These are phyloP conservation scores for Hypoxylon sp. DNA, from an alignment of 2,329 filamentous ascomycete species.

Conservation along the genomic window DNA sequence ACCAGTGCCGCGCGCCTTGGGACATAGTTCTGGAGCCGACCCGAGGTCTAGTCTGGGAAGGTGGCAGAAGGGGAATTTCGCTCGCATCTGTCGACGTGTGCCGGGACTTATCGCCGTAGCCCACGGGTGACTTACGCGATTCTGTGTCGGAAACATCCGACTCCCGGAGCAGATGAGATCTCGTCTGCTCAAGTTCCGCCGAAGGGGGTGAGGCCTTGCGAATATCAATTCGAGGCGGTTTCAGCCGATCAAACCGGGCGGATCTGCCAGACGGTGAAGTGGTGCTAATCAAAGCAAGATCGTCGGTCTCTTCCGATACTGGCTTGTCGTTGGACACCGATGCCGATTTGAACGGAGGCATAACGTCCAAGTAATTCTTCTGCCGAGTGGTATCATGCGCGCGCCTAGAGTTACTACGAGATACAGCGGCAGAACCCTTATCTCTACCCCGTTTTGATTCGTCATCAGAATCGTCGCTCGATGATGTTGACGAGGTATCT, in stretches of 20 bases:
- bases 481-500: constrained; percentile 57
- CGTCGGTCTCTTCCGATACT: constrained; percentile 38
- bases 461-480: constrained; percentile 66
- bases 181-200: constrained; percentile 49
- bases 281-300: constrained; percentile 30
- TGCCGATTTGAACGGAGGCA: constrained; percentile 65
- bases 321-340: constrained; percentile 50
- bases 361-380: constrained; percentile 66
- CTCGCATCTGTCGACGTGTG: constrained; percentile 58
- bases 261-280: constrained; percentile 59
- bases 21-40: constrained; percentile 29
- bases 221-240: constrained; percentile 66
- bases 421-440: constrained; percentile 56
- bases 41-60: constrained; percentile 31
- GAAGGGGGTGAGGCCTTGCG: constrained; percentile 59
- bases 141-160: constrained; percentile 60
- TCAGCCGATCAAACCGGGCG: constrained; percentile 64
- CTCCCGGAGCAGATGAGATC: constrained; percentile 46
- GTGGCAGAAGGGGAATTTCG: constrained; percentile 52
- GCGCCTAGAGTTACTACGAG: constrained; percentile 55
- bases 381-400: constrained; percentile 54
- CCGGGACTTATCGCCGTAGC: constrained; percentile 53
- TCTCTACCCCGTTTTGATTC: constrained; percentile 60
- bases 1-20: constrained; percentile 61
- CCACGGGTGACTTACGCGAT: constrained; percentile 45